Percentiles rank a stretch among this genome's conserved stretches.
Evolutionary conservation across 257 asterid species (phyloP).

Genomic region (Asclepias syriaca): DNA sequence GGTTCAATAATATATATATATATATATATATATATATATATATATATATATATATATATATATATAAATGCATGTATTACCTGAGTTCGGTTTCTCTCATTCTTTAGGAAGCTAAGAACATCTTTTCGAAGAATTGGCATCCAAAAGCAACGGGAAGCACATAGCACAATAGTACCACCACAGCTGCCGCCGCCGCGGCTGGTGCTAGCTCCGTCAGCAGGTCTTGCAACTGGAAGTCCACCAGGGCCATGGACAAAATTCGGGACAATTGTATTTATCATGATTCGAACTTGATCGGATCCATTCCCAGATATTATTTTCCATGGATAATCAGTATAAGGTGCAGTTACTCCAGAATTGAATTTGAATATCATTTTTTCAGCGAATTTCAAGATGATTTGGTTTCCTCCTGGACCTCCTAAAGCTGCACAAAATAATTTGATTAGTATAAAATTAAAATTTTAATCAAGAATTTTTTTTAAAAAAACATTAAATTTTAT

Average conservation of each 20-base stretch:
- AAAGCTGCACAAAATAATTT: conserved; percentile 3
- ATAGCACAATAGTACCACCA: conserved; percentile 3
- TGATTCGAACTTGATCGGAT: conserved; percentile 14
- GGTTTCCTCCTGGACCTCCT: neutral
- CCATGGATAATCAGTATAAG: conserved; percentile 15
- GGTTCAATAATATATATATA: neutral
- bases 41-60: neutral
- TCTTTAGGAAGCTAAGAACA: conserved; percentile 19
- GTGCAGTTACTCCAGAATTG: conserved; percentile 14
- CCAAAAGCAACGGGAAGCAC: conserved; percentile 26
- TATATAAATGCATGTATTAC: neutral
- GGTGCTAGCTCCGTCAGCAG: neutral
- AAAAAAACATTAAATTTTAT: neutral
- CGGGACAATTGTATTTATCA: conserved; percentile 2
- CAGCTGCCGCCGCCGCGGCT: conserved; percentile 5
- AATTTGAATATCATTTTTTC: conserved; percentile 23
- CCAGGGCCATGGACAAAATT: neutral
- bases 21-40: neutral
- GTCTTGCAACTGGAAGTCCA: neutral
- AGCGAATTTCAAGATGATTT: conserved; percentile 15
- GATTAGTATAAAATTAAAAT: neutral
- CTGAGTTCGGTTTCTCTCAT: conserved; percentile 15
- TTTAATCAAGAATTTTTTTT: too few species aligned
- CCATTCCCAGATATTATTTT: conserved; percentile 1
- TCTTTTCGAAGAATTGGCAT: conserved; percentile 12